A percentile compares a stretch with the other conserved stretches of the same genome.
Evolutionary conservation across 2,329 filamentous ascomycete species (phyloP).

Genomic region (Fonsecaea nubica): DNA sequence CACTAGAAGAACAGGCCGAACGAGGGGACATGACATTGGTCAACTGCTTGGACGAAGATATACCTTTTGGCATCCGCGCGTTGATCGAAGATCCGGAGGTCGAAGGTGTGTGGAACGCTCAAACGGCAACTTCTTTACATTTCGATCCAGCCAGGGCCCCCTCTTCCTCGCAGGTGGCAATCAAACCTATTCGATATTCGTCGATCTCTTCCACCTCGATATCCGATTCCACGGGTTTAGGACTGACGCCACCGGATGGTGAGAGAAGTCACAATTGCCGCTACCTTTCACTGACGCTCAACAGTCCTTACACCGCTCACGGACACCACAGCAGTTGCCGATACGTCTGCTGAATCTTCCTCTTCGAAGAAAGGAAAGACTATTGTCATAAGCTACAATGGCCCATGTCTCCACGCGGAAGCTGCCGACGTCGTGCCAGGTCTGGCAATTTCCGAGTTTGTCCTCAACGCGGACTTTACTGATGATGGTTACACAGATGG

Average conservation of each 20-base stretch:
- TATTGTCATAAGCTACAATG: constrained; percentile 33
- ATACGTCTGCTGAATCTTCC: constrained; percentile 15
- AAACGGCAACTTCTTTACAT: constrained; percentile 49
- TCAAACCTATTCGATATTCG: constrained; percentile 14
- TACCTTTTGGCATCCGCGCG: constrained; percentile 86
- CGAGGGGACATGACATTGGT: constrained; percentile 59
- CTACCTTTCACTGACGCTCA: constrained; percentile 13
- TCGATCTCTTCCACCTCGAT: constrained; percentile 23
- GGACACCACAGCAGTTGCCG: constrained; percentile 1
- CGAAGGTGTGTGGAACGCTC: constrained; percentile 81
- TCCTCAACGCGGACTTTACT: constrained; percentile 15
- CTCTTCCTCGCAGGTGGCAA: constrained; percentile 10
- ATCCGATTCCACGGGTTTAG: constrained; percentile 19
- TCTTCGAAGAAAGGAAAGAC: constrained; percentile 21
- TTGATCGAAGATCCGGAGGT: constrained; percentile 83
- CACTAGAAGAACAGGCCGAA: constrained; percentile 64
- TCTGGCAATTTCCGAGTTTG: constrained; percentile 17
- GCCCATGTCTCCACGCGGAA: constrained; percentile 25
- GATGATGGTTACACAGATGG: constrained; percentile 29
- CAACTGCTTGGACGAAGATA: constrained; percentile 62
- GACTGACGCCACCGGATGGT: constrained; percentile 25
- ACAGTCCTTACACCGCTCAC: constrained; percentile 20
- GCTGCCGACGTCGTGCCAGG: constrained; percentile 18
- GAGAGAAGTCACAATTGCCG: background rate
- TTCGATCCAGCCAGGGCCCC: constrained; percentile 4